Evolutionary conservation across 257 asterid genomes (phyloP).

Genomic region (Cinchona pubescens): DNA sequence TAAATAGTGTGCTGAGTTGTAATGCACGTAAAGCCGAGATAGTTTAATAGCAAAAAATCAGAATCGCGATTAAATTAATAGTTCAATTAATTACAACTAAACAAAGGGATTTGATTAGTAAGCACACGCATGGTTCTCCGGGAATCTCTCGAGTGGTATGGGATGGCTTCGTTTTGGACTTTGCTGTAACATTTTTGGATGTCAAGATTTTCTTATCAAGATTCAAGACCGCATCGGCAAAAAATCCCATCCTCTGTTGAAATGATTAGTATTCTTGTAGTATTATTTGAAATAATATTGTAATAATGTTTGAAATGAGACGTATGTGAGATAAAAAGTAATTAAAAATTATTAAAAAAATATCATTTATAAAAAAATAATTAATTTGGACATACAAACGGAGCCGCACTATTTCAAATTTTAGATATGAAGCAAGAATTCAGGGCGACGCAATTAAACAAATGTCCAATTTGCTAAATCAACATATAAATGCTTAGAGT

Average conservation of each 20-base stretch:
- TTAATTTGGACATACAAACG: too few species aligned
- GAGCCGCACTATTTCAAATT: neutral
- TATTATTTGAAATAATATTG: too few species aligned
- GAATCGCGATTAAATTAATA: constrained; percentile 24
- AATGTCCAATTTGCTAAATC: neutral
- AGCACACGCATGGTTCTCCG: constrained; percentile 84
- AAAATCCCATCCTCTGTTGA: too few species aligned
- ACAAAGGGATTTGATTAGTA: constrained; percentile 25
- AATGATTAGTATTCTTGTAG: too few species aligned
- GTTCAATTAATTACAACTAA: constrained; percentile 25
- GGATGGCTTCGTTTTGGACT: constrained; percentile 9
- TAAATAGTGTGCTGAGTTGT: constrained; percentile 34
- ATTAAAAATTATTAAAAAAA: too few species aligned
- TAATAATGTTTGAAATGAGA: too few species aligned
- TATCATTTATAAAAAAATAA: too few species aligned
- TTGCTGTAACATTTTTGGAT: neutral
- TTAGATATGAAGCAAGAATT: neutral
- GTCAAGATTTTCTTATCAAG: neutral
- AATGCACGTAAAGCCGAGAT: constrained; percentile 48
- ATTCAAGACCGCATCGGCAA: constrained; percentile 4
- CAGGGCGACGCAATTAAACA: too few species aligned
- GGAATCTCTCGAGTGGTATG: constrained; percentile 60
- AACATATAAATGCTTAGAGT: neutral
- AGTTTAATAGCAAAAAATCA: constrained; percentile 26
- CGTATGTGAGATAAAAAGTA: too few species aligned